Evolutionary conservation across 148 eudicot species (phyloP).

Genomic region (Hydrangea macrophylla): DNA sequence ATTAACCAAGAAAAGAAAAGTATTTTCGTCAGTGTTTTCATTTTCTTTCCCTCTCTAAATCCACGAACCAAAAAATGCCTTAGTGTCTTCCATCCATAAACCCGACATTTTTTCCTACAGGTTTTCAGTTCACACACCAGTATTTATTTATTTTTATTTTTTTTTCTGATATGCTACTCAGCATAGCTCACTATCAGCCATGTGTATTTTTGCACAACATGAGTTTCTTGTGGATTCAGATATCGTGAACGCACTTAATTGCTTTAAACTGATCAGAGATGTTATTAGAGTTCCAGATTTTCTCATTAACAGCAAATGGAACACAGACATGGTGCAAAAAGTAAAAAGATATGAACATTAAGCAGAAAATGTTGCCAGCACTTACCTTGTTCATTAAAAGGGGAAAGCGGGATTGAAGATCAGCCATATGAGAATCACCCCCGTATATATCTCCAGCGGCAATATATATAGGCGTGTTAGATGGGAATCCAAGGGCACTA

Average conservation of each 20-base stretch:
- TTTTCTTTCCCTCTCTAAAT: too few relatives aligned
- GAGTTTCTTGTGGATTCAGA: background rate
- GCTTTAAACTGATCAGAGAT: background rate
- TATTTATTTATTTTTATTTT: too few relatives aligned
- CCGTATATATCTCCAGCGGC: constrained; percentile 98
- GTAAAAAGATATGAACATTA: background rate
- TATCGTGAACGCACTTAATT: background rate
- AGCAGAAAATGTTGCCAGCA: constrained; percentile 5
- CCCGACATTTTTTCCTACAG: too few relatives aligned
- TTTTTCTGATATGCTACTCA: too few relatives aligned
- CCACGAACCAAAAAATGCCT: too few relatives aligned
- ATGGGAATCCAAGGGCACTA: constrained; percentile 70
- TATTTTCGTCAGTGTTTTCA: too few relatives aligned
- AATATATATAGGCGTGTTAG: constrained; percentile 76
- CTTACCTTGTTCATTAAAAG: constrained; percentile 81
- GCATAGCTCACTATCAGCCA: background rate
- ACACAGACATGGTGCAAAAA: background rate
- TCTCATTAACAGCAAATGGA: too few relatives aligned
- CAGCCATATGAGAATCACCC: constrained; percentile 72
- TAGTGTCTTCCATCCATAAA: too few relatives aligned
- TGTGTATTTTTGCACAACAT: background rate
- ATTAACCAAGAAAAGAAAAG: too few relatives aligned
- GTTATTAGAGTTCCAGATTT: background rate
- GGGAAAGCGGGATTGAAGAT: constrained; percentile 65
- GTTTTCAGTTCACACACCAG: too few relatives aligned